A percentile compares a stretch with the other conserved stretches of the same genome.
These are phyloP conservation scores for Cryphonectria japonica DNA, from an alignment of 2,329 filamentous ascomycete species.

Conservation along the genomic window DNA sequence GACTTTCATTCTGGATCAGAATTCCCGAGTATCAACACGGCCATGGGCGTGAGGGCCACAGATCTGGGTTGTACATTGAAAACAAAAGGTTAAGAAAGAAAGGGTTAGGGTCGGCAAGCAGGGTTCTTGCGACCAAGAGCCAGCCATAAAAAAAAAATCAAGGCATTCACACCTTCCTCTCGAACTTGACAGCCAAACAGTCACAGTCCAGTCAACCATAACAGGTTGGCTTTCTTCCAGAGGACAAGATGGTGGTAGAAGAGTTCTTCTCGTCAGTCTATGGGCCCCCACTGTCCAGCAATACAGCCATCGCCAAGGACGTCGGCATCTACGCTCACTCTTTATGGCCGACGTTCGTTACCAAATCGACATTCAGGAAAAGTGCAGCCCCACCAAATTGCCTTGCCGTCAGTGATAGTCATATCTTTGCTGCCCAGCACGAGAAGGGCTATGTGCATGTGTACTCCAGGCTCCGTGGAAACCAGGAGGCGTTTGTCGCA, in stretches of 20 bases:
- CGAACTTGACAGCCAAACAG: background rate
- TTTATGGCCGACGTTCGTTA: constrained; percentile 74
- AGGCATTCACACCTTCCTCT: background rate
- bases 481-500: constrained; percentile 85
- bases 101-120: background rate
- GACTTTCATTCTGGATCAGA: no score
- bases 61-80: background rate
- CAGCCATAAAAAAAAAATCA: background rate
- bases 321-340: constrained; percentile 86
- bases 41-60: background rate
- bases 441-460: constrained; percentile 94
- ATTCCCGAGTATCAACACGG: no score
- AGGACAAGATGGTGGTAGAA: constrained; percentile 58
- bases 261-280: constrained; percentile 62
- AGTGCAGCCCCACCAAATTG: constrained; percentile 80
- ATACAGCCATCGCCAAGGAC: constrained; percentile 72
- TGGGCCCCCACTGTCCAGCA: constrained; percentile 61
- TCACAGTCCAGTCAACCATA: background rate
- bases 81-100: no score
- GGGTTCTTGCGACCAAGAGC: background rate
- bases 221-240: background rate
- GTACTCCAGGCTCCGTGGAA: constrained; percentile 81
- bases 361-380: constrained; percentile 86
- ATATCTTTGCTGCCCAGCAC: constrained; percentile 89
- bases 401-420: constrained; percentile 77